These are phyloP conservation scores for Kodamaea nitidulidarum DNA, from an alignment of 805 yeast species.

Conservation along the genomic window DNA sequence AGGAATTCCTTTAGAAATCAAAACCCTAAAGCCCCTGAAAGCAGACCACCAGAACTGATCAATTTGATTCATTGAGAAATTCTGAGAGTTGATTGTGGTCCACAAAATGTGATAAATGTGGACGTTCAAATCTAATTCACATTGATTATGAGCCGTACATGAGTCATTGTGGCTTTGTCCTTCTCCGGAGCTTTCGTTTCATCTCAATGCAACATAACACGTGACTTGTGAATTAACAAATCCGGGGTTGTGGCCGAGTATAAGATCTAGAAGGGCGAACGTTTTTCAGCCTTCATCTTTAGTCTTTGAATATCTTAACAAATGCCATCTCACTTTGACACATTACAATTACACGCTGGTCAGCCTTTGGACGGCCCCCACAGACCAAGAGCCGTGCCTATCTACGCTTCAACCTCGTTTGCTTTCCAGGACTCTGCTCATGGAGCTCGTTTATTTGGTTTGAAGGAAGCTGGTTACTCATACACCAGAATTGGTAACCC, in stretches of 20 bases:
- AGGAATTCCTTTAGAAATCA: background rate
- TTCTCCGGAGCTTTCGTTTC: background rate
- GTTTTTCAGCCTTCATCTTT: background rate
- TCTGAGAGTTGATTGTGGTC: too few relatives aligned
- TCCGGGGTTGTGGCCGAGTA: background rate
- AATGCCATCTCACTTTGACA: slow-evolving; percentile 73
- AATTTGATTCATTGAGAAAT: too few relatives aligned
- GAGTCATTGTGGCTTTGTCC: too few relatives aligned
- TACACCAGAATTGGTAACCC: slow-evolving; percentile 93
- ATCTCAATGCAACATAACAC: slow-evolving; percentile 3
- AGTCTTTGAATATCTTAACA: too few relatives aligned
- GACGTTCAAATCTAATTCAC: too few relatives aligned
- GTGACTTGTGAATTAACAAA: background rate
- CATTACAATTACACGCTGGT: slow-evolving; percentile 93
- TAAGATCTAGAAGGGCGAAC: background rate
- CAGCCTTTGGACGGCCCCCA: slow-evolving; percentile 65
- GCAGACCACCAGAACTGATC: too few relatives aligned
- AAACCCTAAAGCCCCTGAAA: background rate
- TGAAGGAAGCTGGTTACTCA: slow-evolving; percentile 79
- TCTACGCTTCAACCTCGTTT: slow-evolving; percentile 87
- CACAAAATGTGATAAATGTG: too few relatives aligned
- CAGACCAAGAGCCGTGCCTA: slow-evolving; percentile 86
- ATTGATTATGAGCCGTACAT: too few relatives aligned
- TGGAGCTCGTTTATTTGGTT: slow-evolving; percentile 86
- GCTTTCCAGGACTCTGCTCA: slow-evolving; percentile 85